phyloP scores from a whole-genome alignment of 2,329 filamentous ascomycete genomes.

The Eurotiales sp. region DNA sequence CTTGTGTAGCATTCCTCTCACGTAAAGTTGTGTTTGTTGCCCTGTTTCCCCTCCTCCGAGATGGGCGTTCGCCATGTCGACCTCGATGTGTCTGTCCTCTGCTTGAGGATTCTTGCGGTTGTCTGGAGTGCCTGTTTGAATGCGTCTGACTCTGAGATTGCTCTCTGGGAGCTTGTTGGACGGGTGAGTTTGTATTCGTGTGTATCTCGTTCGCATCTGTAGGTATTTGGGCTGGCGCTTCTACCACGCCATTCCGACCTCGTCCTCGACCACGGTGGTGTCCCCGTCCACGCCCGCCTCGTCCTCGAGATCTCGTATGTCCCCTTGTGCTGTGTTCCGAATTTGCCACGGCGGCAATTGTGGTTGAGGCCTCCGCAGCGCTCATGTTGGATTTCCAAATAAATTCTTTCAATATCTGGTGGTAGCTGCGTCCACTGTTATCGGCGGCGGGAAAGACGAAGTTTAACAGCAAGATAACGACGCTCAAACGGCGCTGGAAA shows the following conservation, averaged over 20 bases:
- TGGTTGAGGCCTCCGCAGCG: not conserved
- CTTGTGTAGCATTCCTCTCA: not conserved
- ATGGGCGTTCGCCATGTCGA: not conserved
- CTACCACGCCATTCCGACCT: constrained; percentile 2
- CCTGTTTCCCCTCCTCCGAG: not conserved
- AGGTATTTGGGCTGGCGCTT: not conserved
- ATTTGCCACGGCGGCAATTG: not conserved
- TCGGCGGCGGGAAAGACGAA: not conserved
- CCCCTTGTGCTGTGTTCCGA: constrained; percentile 3
- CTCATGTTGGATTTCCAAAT: constrained; percentile 3
- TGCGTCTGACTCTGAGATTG: not conserved
- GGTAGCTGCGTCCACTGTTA: not conserved
- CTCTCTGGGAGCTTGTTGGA: not conserved
- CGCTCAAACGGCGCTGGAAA: too few relatives aligned
- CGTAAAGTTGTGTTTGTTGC: not conserved
- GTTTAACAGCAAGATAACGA: too few relatives aligned
- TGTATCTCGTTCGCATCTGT: not conserved
- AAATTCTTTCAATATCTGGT: not conserved
- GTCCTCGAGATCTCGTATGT: constrained; percentile 8
- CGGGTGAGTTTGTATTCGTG: not conserved
- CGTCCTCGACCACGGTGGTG: constrained; percentile 6
- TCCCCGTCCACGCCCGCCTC: constrained; percentile 19
- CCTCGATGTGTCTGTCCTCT: not conserved
- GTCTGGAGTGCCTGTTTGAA: not conserved
- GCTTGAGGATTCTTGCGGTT: not conserved